A percentile compares a stretch with the other conserved stretches of the same genome.
phyloP scores from a whole-genome alignment of 495 filamentous ascomycete species.

The Letharia columbiana region DNA sequence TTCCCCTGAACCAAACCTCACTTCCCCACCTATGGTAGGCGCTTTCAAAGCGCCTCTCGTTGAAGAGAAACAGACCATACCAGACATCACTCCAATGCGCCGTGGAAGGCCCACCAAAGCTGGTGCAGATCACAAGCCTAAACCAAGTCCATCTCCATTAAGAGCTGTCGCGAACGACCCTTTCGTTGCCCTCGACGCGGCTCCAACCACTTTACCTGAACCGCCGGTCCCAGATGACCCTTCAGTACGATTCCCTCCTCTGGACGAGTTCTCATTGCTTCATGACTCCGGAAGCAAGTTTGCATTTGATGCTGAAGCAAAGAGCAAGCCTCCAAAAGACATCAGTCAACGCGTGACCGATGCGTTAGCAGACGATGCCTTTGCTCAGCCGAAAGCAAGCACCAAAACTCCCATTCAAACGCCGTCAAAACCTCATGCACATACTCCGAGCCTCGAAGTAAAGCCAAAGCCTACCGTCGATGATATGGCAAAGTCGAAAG shows the following conservation, averaged over 20 bases:
- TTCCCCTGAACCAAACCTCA: constrained; percentile 39
- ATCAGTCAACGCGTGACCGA: constrained; percentile 70
- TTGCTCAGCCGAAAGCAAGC: constrained; percentile 44
- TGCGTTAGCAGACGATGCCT: constrained; percentile 83
- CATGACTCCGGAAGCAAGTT: constrained; percentile 82
- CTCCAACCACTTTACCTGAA: constrained; percentile 40
- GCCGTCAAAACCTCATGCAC: constrained; percentile 26
- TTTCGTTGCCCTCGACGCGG: constrained; percentile 76
- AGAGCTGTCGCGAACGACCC: constrained; percentile 69
- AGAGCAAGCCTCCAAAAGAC: constrained; percentile 43
- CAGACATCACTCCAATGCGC: constrained; percentile 91
- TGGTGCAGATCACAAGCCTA: constrained; percentile 37
- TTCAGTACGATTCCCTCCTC: constrained; percentile 74
- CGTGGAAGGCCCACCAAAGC: constrained; percentile 68
- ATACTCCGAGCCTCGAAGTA: background rate
- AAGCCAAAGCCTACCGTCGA: constrained; percentile 1
- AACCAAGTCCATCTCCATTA: constrained; percentile 66
- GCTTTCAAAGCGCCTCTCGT: constrained; percentile 58
- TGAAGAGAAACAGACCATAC: constrained; percentile 62
- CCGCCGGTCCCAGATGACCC: constrained; percentile 57
- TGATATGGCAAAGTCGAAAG: constrained; percentile 21
- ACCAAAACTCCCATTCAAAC: constrained; percentile 27
- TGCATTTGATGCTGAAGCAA: constrained; percentile 60
- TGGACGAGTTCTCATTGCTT: constrained; percentile 87
- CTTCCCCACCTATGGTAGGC: constrained; percentile 56